A percentile compares a stretch with the other conserved stretches of the same genome.
These are phyloP conservation scores for Panicum miliaceum DNA, from an alignment of 176 grass and related monocot species.

Conservation along the genomic window DNA sequence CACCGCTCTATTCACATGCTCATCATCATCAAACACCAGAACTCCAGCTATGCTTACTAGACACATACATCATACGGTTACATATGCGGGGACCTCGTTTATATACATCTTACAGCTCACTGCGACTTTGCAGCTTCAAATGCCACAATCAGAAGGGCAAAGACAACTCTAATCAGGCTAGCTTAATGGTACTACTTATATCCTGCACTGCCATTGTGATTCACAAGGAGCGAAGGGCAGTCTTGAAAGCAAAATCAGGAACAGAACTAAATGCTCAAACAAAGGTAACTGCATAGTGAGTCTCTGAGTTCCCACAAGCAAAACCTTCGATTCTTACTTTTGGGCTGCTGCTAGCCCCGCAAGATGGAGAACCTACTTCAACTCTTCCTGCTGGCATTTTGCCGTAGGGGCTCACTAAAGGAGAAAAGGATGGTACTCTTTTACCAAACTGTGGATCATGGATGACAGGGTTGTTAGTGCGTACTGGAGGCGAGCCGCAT, in stretches of 20 bases:
- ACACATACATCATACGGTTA: constrained; percentile 57
- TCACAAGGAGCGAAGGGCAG: not conserved
- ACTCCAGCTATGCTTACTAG: constrained; percentile 45
- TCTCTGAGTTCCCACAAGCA: constrained; percentile 60
- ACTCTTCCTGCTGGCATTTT: constrained; percentile 51
- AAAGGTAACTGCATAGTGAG: constrained; percentile 62
- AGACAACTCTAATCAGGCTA: constrained; percentile 27
- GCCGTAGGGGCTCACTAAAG: constrained; percentile 56
- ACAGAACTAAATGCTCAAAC: constrained; percentile 57
- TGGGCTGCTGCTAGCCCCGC: constrained; percentile 65
- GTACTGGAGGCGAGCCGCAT: constrained; percentile 82
- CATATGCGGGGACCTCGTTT: constrained; percentile 53
- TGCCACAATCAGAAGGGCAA: constrained; percentile 51
- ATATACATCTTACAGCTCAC: constrained; percentile 69
- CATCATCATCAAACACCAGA: constrained; percentile 8
- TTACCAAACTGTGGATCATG: constrained; percentile 72
- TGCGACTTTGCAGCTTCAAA: constrained; percentile 57
- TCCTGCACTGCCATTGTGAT: constrained; percentile 7
- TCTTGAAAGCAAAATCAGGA: constrained; percentile 39
- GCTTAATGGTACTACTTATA: constrained; percentile 47
- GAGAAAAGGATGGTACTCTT: constrained; percentile 56
- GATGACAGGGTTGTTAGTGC: constrained; percentile 80
- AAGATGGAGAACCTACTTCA: constrained; percentile 72
- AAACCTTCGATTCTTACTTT: constrained; percentile 96
- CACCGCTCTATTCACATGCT: constrained; percentile 47